Evolutionary conservation across 306 rosid species (phyloP).

Genomic region (Cicer arietinum): DNA sequence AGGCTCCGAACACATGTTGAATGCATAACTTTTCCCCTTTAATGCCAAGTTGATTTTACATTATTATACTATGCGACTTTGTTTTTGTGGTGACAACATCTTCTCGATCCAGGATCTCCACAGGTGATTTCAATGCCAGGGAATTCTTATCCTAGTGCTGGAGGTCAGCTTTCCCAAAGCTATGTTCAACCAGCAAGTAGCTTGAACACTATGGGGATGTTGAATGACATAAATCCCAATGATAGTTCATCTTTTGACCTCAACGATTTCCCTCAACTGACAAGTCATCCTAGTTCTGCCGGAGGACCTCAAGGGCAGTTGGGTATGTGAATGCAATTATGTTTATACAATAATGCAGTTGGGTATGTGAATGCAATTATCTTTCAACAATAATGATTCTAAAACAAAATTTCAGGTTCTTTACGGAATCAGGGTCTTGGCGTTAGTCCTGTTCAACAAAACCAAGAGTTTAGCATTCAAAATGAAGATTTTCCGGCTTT

Average conservation of each 20-base stretch:
- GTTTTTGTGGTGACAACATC: constrained; percentile 40
- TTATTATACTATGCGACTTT: constrained; percentile 7
- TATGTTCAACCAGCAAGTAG: constrained; percentile 79
- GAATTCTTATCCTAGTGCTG: constrained; percentile 82
- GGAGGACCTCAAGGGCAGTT: constrained; percentile 99
- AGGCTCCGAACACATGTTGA: constrained; percentile 6
- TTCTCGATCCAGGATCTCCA: constrained; percentile 81
- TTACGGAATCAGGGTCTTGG: constrained; percentile 96
- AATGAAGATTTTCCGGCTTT: constrained; percentile 98
- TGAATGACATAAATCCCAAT: constrained; percentile 85
- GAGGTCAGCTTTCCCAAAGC: constrained; percentile 87
- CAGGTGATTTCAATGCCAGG: constrained; percentile 91
- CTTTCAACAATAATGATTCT: constrained; percentile 35
- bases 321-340: constrained; percentile 55
- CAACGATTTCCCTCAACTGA: constrained; percentile 89
- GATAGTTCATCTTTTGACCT: constrained; percentile 89
- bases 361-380: constrained; percentile 54
- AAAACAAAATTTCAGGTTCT: constrained; percentile 68
- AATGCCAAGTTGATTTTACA: constrained; percentile 10
- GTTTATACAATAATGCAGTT: constrained; percentile 50
- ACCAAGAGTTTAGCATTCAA: constrained; percentile 96
- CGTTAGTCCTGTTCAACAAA: constrained; percentile 94
- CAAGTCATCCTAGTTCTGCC: constrained; percentile 95
- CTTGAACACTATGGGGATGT: constrained; percentile 88
- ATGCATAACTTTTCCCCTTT: background rate